Conservation (phyloP, 2,329 filamentous ascomycete genomes). For the Bisporella sp. region DNA sequence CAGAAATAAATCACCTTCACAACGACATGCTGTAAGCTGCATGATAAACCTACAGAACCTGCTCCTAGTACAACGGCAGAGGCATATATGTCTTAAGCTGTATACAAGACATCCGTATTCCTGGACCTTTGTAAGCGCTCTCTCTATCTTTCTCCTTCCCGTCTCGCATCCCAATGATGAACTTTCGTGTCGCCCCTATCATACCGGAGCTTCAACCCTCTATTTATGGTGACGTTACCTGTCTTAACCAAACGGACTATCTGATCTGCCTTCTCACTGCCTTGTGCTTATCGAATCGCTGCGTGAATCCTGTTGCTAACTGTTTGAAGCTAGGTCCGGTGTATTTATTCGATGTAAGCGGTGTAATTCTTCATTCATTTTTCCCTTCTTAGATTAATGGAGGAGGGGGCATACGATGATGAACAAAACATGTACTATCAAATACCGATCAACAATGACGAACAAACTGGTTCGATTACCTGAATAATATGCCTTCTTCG, state of each 20-base stretch:
- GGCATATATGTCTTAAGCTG: too few species aligned
- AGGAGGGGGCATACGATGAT: constrained; percentile 28
- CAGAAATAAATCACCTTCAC: too few species aligned
- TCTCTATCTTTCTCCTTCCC: too few species aligned
- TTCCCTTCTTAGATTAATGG: neutral
- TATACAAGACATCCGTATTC: too few species aligned
- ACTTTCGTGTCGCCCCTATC: constrained; percentile 52
- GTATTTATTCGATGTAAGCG: constrained; percentile 19
- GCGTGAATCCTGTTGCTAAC: neutral
- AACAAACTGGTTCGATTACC: constrained; percentile 33
- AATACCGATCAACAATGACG: constrained; percentile 33
- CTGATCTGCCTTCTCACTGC: constrained; percentile 30
- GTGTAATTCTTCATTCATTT: neutral
- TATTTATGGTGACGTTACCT: constrained; percentile 47
- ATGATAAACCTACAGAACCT: too few species aligned
- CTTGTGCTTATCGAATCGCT: neutral
- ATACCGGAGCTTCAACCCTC: constrained; percentile 34
- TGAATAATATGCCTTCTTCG: constrained; percentile 14
- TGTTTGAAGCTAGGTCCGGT: neutral
- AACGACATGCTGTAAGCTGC: too few species aligned
- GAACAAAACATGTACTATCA: constrained; percentile 37
- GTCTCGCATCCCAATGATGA: constrained; percentile 39
- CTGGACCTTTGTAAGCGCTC: too few species aligned
- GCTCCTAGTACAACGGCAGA: too few species aligned
- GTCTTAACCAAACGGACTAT: constrained; percentile 51